A percentile compares a stretch with the other conserved stretches of the same genome.
Evolutionary conservation across 23 red algal genomes (phyloP).

Genomic region (Pyropia yezoensis): DNA sequence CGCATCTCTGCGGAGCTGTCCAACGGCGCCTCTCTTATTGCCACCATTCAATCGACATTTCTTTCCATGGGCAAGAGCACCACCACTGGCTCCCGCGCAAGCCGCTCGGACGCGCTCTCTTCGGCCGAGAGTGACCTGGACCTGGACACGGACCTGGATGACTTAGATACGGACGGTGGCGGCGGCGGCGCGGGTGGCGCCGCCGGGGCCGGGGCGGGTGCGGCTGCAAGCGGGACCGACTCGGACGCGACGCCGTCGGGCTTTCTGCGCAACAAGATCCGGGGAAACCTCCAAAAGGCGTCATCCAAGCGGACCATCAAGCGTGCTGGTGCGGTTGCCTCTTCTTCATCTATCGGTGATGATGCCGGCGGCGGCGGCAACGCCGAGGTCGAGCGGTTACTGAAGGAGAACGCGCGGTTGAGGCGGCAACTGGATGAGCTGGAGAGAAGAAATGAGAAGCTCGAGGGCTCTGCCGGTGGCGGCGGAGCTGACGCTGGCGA

Average conservation of each 20-base stretch:
- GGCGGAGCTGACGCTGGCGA: constrained; percentile 14
- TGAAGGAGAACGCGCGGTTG: constrained; percentile 47
- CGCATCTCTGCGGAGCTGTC: constrained; percentile 49
- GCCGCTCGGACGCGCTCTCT: constrained; percentile 12
- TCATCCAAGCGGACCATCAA: neutral
- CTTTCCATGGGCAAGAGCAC: constrained; percentile 61
- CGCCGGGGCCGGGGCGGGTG: constrained; percentile 10
- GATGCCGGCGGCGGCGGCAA: constrained; percentile 22
- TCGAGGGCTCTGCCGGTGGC: neutral
- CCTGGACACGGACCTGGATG: constrained; percentile 22
- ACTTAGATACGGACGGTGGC: neutral
- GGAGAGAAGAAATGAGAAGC: neutral
- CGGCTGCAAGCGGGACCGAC: constrained; percentile 5
- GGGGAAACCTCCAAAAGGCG: constrained; percentile 4
- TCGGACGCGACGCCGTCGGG: neutral
- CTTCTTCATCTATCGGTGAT: neutral
- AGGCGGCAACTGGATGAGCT: constrained; percentile 58
- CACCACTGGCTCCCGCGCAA: constrained; percentile 6
- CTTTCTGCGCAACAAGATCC: constrained; percentile 25
- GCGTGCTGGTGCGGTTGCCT: neutral
- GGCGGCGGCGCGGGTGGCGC: constrained; percentile 1
- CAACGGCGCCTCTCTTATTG: constrained; percentile 44
- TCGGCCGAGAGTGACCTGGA: constrained; percentile 12
- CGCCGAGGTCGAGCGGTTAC: constrained; percentile 23
- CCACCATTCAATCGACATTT: constrained; percentile 53